These are phyloP conservation scores for Diaporthe eres DNA, from an alignment of 2,329 filamentous ascomycete genomes.

Conservation along the genomic window DNA sequence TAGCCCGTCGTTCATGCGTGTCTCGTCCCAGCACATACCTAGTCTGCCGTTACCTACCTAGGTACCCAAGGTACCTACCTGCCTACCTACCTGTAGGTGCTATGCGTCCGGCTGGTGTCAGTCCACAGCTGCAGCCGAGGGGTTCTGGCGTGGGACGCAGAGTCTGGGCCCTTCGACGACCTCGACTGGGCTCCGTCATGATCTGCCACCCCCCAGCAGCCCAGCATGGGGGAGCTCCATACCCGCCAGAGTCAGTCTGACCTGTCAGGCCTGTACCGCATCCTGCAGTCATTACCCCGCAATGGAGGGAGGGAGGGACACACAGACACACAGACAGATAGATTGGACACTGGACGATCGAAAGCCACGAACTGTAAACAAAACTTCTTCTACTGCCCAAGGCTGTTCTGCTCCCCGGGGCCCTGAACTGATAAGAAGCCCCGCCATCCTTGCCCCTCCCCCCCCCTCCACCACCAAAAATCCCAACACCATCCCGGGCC, in stretches of 20 bases:
- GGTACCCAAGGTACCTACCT: neutral
- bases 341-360: constrained; percentile 6
- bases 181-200: constrained; percentile 19
- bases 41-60: neutral
- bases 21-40: neutral
- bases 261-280: constrained; percentile 22
- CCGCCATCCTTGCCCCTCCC: neutral
- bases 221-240: constrained; percentile 24
- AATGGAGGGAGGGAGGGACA: neutral
- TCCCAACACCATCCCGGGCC: neutral
- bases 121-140: constrained; percentile 24
- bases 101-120: constrained; percentile 20
- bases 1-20: constrained; percentile 24
- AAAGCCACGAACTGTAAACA: neutral
- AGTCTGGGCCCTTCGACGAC: constrained; percentile 17
- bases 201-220: neutral
- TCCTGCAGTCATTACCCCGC: constrained; percentile 31
- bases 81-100: neutral
- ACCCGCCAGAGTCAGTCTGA: constrained; percentile 11
- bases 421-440: constrained; percentile 12
- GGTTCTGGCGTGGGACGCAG: constrained; percentile 19
- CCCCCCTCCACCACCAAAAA: neutral
- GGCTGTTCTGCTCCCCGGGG: neutral
- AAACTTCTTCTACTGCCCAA: neutral
- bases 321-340: neutral